Conservation (phyloP, 164 flowering plant genomes). For the Protea cynaroides region DNA sequence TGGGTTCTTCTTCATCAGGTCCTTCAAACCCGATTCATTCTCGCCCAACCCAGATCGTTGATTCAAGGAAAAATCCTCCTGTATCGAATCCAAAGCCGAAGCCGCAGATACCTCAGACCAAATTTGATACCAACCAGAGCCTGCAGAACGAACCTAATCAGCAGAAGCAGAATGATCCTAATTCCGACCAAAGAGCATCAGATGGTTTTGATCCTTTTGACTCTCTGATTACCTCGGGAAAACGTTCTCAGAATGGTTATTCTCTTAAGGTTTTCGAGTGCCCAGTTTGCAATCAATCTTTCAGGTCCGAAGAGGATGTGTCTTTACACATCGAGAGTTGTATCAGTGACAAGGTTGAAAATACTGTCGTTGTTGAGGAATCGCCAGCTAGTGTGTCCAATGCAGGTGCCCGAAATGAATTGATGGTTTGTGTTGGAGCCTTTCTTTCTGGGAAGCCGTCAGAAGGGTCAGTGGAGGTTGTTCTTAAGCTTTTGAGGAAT, state of each 20-base stretch:
- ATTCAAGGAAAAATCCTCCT: constrained; percentile 10
- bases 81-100: constrained; percentile 6
- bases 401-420: constrained; percentile 18
- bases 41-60: constrained; percentile 15
- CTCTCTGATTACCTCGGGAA: constrained; percentile 53
- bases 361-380: constrained; percentile 6
- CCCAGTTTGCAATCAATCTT: constrained; percentile 60
- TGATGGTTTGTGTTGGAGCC: constrained; percentile 38
- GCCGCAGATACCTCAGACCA: neutral
- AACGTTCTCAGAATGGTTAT: constrained; percentile 48
- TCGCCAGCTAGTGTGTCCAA: neutral
- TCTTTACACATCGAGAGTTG: constrained; percentile 66
- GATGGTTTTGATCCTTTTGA: constrained; percentile 72
- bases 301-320: constrained; percentile 64
- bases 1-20: constrained; percentile 58
- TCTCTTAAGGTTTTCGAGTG: constrained; percentile 60
- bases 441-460: constrained; percentile 64
- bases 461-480: constrained; percentile 62
- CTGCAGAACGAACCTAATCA: neutral
- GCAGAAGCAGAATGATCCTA: neutral
- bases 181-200: constrained; percentile 12
- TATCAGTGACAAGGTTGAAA: constrained; percentile 18
- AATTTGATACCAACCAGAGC: neutral
- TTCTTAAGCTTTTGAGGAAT: constrained; percentile 62
- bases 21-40: constrained; percentile 23